Evolutionary conservation across 2,329 filamentous ascomycete species (phyloP).

Genomic region (Nannizzia gypsea): DNA sequence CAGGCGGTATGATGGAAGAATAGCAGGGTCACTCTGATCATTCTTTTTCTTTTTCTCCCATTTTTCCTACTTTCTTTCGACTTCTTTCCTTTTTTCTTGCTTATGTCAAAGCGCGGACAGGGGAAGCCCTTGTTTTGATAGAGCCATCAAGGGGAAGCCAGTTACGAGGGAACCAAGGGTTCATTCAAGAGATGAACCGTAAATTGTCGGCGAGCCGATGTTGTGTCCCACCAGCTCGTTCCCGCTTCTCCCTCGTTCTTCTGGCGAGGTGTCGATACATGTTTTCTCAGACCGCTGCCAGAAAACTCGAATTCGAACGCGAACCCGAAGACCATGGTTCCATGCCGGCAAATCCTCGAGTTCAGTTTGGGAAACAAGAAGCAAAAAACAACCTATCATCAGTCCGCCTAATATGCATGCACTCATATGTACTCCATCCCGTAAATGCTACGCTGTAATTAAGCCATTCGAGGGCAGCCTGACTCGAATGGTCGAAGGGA

Average conservation of each 20-base stretch:
- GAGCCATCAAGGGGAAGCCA: background rate
- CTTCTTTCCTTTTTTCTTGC: background rate
- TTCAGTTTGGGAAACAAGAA: background rate
- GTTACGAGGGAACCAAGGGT: conserved; percentile 1
- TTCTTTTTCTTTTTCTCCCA: background rate
- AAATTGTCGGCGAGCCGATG: conserved; percentile 5
- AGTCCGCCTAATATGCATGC: background rate
- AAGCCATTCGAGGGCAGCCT: background rate
- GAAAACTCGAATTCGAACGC: background rate
- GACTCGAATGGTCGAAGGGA: background rate
- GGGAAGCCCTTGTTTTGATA: background rate
- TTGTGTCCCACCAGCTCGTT: conserved; percentile 4
- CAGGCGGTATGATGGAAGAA: background rate
- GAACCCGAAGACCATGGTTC: background rate
- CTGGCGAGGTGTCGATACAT: background rate
- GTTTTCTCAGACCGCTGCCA: background rate
- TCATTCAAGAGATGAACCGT: conserved; percentile 2
- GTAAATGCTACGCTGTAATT: background rate
- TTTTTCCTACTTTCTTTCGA: background rate
- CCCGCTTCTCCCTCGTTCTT: background rate
- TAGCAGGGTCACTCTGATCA: conserved; percentile 1
- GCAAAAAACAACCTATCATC: background rate
- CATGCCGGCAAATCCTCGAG: background rate
- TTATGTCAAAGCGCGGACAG: background rate
- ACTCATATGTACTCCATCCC: background rate